phyloP scores from a whole-genome alignment of 768 basidiomycete species.

The Favolaschia claudopus region DNA sequence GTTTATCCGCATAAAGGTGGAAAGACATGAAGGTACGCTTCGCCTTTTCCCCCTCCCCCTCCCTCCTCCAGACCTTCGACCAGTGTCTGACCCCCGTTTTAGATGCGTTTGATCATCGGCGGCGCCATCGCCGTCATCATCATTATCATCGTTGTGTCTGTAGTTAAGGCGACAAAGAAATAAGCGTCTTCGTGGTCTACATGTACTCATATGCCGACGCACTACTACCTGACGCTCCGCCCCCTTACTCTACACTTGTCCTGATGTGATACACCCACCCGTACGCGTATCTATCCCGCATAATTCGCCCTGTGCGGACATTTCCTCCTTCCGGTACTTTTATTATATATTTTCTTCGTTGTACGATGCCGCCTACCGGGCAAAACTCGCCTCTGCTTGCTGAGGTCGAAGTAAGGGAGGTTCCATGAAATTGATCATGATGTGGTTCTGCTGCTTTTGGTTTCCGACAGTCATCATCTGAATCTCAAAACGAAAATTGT shows the following conservation, averaged over 20 bases:
- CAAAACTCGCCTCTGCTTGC: too few relatives aligned
- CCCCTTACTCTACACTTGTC: not conserved
- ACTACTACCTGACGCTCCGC: not conserved
- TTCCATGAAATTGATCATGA: too few relatives aligned
- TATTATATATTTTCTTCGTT: conserved; percentile 2
- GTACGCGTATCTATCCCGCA: conserved; percentile 9
- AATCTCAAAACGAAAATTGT: too few relatives aligned
- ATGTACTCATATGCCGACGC: not conserved
- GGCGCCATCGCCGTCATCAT: conserved; percentile 89
- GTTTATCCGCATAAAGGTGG: conserved; percentile 66
- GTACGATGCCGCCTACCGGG: too few relatives aligned
- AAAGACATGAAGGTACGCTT: conserved; percentile 91
- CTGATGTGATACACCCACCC: too few relatives aligned
- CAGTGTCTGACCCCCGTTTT: conserved; percentile 18
- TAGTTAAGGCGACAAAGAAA: conserved; percentile 84
- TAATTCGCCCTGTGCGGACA: not conserved
- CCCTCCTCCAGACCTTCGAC: too few relatives aligned
- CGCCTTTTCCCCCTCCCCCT: conserved; percentile 16
- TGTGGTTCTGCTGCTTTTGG: too few relatives aligned
- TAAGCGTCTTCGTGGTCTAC: conserved; percentile 30
- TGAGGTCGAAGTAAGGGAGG: too few relatives aligned
- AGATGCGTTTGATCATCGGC: conserved; percentile 98
- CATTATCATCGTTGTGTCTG: conserved; percentile 94
- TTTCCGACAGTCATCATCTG: too few relatives aligned
- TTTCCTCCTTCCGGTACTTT: not conserved